A percentile compares a stretch with the other conserved stretches of the same genome.
Conservation (phyloP, 768 basidiomycete genomes). For the Pleurotus salmoneostramineus region DNA sequence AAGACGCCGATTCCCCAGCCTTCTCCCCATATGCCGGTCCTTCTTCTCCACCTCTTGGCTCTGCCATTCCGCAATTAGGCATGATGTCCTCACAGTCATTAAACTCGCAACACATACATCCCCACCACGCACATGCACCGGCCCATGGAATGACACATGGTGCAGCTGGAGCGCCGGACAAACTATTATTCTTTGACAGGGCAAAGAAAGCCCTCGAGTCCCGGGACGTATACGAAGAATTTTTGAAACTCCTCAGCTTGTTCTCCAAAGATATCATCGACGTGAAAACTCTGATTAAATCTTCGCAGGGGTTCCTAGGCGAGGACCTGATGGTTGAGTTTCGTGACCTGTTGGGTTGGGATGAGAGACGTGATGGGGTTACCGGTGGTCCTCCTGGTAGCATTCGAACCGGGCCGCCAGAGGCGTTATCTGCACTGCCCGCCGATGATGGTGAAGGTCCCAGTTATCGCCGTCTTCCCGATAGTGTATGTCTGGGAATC, state of each 20-base stretch:
- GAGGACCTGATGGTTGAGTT: constrained; percentile 82
- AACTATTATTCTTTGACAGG: constrained; percentile 91
- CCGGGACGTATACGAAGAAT: constrained; percentile 85
- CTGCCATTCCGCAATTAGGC: constrained; percentile 14
- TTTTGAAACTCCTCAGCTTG: constrained; percentile 87
- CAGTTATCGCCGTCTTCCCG: constrained; percentile 88
- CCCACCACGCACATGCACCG: constrained; percentile 18
- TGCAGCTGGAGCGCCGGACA: constrained; percentile 50
- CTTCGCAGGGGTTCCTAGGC: constrained; percentile 77
- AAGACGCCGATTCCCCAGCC: constrained; percentile 52
- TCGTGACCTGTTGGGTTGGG: constrained; percentile 81
- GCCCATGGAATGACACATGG: constrained; percentile 27
- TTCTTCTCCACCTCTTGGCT: constrained; percentile 32
- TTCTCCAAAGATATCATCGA: constrained; percentile 94
- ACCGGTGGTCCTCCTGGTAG: constrained; percentile 77
- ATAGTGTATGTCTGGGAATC: constrained; percentile 60
- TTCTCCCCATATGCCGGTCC: constrained; percentile 45
- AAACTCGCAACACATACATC: constrained; percentile 13
- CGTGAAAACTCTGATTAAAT: constrained; percentile 73
- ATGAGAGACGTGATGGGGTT: constrained; percentile 54
- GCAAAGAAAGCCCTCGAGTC: constrained; percentile 78
- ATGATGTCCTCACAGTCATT: constrained; percentile 15
- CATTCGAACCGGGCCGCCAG: constrained; percentile 71
- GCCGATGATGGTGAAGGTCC: constrained; percentile 87
- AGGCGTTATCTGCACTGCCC: constrained; percentile 72